Evolutionary conservation across 768 basidiomycete genomes (phyloP).

Genomic region (Russula sp.): DNA sequence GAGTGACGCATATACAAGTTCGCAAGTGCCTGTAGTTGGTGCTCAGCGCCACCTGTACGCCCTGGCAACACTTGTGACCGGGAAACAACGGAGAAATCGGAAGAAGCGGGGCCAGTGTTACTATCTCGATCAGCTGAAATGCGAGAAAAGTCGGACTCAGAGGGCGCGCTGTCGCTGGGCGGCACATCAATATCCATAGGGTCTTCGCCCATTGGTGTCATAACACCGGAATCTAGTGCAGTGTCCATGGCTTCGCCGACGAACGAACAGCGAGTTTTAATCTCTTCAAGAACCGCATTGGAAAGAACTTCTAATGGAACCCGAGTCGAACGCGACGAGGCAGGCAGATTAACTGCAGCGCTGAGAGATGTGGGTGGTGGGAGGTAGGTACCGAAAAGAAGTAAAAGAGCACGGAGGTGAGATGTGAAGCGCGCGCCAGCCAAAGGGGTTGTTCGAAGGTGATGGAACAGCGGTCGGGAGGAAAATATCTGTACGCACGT

Average conservation of each 20-base stretch:
- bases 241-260: constrained; percentile 62
- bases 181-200: constrained; percentile 46
- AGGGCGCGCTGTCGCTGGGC: constrained; percentile 56
- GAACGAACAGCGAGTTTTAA: constrained; percentile 88
- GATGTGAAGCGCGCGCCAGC: constrained; percentile 80
- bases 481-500: constrained; percentile 70
- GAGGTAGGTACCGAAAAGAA: constrained; percentile 80
- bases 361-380: constrained; percentile 74
- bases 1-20: constrained; percentile 74
- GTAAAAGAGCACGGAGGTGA: constrained; percentile 77
- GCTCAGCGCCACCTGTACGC: constrained; percentile 42
- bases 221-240: constrained; percentile 30
- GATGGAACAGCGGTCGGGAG: constrained; percentile 81
- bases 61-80: constrained; percentile 39
- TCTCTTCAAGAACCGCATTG: constrained; percentile 79
- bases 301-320: constrained; percentile 80
- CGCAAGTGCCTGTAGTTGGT: constrained; percentile 61
- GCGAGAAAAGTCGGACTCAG: constrained; percentile 66
- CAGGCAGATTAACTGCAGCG: constrained; percentile 58
- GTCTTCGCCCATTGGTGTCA: constrained; percentile 34
- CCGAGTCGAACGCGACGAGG: constrained; percentile 57
- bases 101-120: constrained; percentile 46
- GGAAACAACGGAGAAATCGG: constrained; percentile 59
- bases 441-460: constrained; percentile 78
- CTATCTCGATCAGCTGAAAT: constrained; percentile 47